Evolutionary conservation across 768 basidiomycete genomes (phyloP), one percentile per base, ranked within the genome.

Genomic region (Antrodiella citrinella): DNA sequence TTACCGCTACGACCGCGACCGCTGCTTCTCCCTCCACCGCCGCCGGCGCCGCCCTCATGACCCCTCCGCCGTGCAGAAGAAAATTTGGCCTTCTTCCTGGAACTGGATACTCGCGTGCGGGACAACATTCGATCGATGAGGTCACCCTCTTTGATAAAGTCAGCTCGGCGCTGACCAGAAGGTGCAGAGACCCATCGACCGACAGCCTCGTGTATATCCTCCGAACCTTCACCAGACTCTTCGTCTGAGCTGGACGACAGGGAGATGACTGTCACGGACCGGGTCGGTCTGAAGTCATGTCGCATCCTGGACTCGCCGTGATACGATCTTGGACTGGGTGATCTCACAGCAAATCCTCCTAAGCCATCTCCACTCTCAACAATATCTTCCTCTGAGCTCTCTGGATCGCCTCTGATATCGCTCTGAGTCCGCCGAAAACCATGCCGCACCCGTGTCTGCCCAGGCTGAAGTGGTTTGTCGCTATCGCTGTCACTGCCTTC

Each of bases 121-220:
- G 70, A 68, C 44, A 88, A 58, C 85, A 88, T 88, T 61, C 78
- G 80, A 55, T 87, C 82, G 44, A 88, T 84, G 47, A 84, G 61
- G 57, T 78, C 61, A 60, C 72, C 54, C 70, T 74, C 62, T 67
- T 71, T 7, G 15, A 43, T 49, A 57, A 64, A 51, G 26, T 54
- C 59, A 21, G 59, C 62, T 19, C 62, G 60, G 0, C 22, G 49
- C 19, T 52, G 47, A 50, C 51, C 19, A 49, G 43, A 23, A 35
- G n/a, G 26, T 13, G 65, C 60, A 23, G 60, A 50, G 25, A 73
- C 55, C 51, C 70, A 70, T 11, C 54, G 67, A 5, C 65, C 58
- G 40, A 72, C 70, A 15, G 63, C 57, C 40, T 56, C 41, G 9
- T 43, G 9, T 7, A 9, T 49, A 26, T 54, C 53, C 35, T 40